Evolutionary conservation across 2,329 filamentous ascomycete species (phyloP), one percentile per base, ranked within the genome.

Genomic region (Penicillium sp.): DNA sequence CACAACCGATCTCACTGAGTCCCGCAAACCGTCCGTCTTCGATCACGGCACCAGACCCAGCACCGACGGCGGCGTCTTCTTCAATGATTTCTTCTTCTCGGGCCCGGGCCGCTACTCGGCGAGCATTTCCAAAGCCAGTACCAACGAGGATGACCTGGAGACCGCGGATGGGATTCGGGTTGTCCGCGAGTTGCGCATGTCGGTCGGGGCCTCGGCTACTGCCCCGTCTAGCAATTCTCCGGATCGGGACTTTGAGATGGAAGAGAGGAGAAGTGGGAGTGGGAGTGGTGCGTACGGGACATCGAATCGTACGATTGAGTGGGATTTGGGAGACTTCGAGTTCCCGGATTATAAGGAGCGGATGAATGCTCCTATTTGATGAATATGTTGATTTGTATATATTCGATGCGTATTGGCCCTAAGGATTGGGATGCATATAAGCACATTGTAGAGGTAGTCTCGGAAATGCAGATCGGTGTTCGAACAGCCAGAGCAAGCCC

Each of bases 121-220:
- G 7, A 62, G 54, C 31, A 50, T 60, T 1, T 50, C 55, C 4
- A 55, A 53, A n/a, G 47, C 47, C 6, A 45, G 47, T 4, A 44
- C 41, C 2, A 47, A 46, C 16, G 45, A 53, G 3, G 41, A 47
- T 0, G 50, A 36, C 0, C 19, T 10, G 2, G 17, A 30, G 4
- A 20, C 36, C 17, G 29, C 37, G 6, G 19, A 54, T 4, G 53
- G 59, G 1, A 62, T 64, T 13, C 53, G 60, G 10, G 57, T 63
- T 7, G 51, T 58, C 2, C 45, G 53, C 8, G 58, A 62, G 33
- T 28, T 63, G 32, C 41, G 53, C 7, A 51, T 57, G n/a, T n/a
- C n/a, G 51, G 51, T 56, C 34, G 53, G 49, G 11, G 48, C 54
- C 36, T 35, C 35, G 2, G 13, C 38, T 8, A 11, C 11, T 35